Evolutionary conservation across 257 asterid species (phyloP).

Genomic region (Henckelia pumila): DNA sequence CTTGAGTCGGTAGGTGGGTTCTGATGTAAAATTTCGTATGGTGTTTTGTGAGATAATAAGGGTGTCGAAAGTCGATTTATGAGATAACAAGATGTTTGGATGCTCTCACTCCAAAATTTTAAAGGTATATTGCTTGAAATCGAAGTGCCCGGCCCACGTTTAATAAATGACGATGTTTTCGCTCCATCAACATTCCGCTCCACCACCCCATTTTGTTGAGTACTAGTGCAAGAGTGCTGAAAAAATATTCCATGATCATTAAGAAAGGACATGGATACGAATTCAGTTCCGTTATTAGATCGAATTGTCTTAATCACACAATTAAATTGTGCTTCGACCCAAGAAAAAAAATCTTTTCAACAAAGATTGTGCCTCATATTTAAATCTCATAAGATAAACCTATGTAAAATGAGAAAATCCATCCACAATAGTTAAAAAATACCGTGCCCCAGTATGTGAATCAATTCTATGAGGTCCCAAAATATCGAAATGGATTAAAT

Average conservation of each 20-base stretch:
- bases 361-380: background rate
- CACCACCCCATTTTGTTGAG: conserved; percentile 2
- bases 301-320: background rate
- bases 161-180: background rate
- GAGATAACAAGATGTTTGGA: background rate
- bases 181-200: no score
- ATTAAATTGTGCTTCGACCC: background rate
- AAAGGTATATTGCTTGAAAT: background rate
- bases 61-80: background rate
- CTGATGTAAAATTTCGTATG: background rate
- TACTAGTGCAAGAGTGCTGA: background rate
- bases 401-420: background rate
- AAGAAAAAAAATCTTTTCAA: background rate
- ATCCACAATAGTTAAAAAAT: conserved; percentile 11
- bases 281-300: background rate
- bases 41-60: background rate
- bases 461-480: no score
- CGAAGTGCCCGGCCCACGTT: background rate
- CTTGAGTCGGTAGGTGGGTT: background rate
- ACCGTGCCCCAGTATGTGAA: no score
- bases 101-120: conserved; percentile 2
- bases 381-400: background rate
- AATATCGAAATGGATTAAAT: no score
- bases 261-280: background rate
- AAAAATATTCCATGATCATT: background rate